These are phyloP conservation scores for Globisporangium perplexum DNA, from an alignment of 352 stramenopile species.

Conservation along the genomic window DNA sequence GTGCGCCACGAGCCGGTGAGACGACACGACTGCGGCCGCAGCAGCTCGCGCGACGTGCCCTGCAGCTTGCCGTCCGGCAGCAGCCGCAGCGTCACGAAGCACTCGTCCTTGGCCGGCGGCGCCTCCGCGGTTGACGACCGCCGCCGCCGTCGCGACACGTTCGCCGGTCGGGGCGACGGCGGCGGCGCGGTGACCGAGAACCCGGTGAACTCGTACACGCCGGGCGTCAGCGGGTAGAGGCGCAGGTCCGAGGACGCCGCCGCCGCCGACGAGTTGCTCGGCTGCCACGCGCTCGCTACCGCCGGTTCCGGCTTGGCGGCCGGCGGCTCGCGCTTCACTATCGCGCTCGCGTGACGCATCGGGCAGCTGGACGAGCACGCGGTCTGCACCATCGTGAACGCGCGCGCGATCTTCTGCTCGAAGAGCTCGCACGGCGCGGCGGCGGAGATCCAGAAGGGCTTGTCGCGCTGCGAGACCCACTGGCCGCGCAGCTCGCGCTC, in stretches of 20 bases:
- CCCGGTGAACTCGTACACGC: constrained; percentile 57
- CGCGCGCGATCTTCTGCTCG: constrained; percentile 7
- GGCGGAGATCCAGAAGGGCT: constrained; percentile 15
- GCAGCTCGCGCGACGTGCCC: constrained; percentile 51
- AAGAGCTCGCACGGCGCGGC: constrained; percentile 13
- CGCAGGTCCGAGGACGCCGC: background rate
- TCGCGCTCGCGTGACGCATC: background rate
- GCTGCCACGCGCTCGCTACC: background rate
- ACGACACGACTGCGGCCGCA: constrained; percentile 50
- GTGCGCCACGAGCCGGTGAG: constrained; percentile 48
- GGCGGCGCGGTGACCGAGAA: constrained; percentile 41
- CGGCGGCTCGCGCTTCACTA: background rate
- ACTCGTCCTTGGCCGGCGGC: constrained; percentile 36
- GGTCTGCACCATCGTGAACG: constrained; percentile 2
- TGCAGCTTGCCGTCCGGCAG: constrained; percentile 39
- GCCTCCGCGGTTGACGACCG: background rate
- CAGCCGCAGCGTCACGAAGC: constrained; percentile 59
- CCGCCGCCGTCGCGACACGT: constrained; percentile 1
- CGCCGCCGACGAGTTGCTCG: constrained; percentile 1
- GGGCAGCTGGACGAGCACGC: constrained; percentile 1
- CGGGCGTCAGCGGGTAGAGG: constrained; percentile 46
- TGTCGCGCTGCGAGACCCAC: constrained; percentile 4
- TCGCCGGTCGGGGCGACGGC: constrained; percentile 8
- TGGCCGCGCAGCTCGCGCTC: background rate
- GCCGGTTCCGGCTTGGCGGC: background rate